phyloP scores from a whole-genome alignment of 345 rosid genomes.

The Ceriops tagal region DNA sequence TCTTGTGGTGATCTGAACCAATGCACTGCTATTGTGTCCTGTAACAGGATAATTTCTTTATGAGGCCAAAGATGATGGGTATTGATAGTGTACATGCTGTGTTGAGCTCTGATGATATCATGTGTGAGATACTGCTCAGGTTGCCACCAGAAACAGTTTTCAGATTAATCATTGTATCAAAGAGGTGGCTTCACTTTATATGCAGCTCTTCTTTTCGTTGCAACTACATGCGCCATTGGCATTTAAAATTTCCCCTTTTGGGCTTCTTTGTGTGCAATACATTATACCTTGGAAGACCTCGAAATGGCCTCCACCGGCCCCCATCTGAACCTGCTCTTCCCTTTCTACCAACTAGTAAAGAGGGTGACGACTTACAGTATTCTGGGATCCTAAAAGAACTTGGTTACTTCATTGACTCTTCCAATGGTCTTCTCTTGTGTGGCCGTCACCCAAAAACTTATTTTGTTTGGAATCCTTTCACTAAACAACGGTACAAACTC shows the following conservation, averaged over 20 bases:
- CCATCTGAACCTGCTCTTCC: constrained; percentile 51
- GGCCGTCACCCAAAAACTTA: constrained; percentile 69
- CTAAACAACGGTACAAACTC: constrained; percentile 33
- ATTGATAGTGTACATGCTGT: constrained; percentile 29
- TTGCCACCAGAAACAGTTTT: constrained; percentile 48
- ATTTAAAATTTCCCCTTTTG: constrained; percentile 37
- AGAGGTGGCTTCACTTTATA: constrained; percentile 55
- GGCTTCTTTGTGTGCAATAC: constrained; percentile 56
- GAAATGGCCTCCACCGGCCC: constrained; percentile 36
- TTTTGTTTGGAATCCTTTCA: constrained; percentile 49
- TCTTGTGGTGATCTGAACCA: too few relatives aligned
- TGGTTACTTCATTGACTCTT: constrained; percentile 65
- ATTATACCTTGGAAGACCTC: constrained; percentile 45
- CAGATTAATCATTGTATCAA: constrained; percentile 44
- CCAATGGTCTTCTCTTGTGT: constrained; percentile 55
- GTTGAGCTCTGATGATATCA: constrained; percentile 43
- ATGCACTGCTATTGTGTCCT: not conserved
- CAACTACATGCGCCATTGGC: constrained; percentile 43
- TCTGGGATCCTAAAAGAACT: constrained; percentile 44
- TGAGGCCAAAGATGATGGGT: constrained; percentile 2
- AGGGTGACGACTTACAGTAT: constrained; percentile 51
- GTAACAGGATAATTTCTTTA: not conserved
- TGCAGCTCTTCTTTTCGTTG: constrained; percentile 44
- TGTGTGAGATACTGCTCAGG: constrained; percentile 45
- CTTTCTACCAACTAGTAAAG: constrained; percentile 46